Percentiles rank a stretch among this genome's conserved stretches.
phyloP scores from a whole-genome alignment of 768 basidiomycete genomes.

The Gloeostereum incarnatum region DNA sequence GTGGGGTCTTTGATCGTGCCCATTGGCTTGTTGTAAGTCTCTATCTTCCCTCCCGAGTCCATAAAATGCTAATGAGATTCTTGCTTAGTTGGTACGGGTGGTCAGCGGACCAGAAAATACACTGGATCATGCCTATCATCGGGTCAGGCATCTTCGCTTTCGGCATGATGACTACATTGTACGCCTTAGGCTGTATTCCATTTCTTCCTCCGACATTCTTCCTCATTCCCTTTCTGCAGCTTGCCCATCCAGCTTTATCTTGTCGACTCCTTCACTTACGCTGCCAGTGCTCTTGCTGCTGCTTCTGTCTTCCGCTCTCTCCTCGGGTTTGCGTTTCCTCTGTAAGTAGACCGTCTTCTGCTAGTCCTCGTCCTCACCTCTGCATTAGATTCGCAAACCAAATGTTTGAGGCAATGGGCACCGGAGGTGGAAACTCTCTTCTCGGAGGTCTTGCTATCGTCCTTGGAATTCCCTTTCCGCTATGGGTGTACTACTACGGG shows the following conservation, averaged over 20 bases:
- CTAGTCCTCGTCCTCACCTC: too few relatives aligned
- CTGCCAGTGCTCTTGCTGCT: conserved; percentile 62
- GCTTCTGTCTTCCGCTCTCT: conserved; percentile 46
- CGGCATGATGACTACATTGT: conserved; percentile 58
- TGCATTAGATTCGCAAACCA: conserved; percentile 50
- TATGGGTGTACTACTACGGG: conserved; percentile 35
- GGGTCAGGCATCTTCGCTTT: conserved; percentile 56
- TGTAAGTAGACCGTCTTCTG: too few relatives aligned
- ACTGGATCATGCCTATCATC: conserved; percentile 75
- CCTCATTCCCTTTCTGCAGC: conserved; percentile 20
- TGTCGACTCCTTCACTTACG: conserved; percentile 61
- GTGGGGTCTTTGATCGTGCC: conserved; percentile 65
- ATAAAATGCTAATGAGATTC: conserved; percentile 6
- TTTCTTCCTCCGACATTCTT: conserved; percentile 2
- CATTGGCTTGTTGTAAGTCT: conserved; percentile 56
- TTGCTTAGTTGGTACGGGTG: conserved; percentile 62
- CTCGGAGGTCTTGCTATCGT: conserved; percentile 15
- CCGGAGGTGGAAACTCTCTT: conserved; percentile 50
- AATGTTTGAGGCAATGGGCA: conserved; percentile 53
- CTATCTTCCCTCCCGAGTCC: neutral
- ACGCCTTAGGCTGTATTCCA: conserved; percentile 13
- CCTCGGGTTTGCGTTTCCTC: conserved; percentile 38
- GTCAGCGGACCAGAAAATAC: conserved; percentile 55
- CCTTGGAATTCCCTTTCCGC: conserved; percentile 49
- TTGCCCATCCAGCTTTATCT: conserved; percentile 63